Evolutionary conservation across 768 basidiomycete species (phyloP), one percentile per base, ranked within the genome.

Genomic region (Phylloporus arenicola): DNA sequence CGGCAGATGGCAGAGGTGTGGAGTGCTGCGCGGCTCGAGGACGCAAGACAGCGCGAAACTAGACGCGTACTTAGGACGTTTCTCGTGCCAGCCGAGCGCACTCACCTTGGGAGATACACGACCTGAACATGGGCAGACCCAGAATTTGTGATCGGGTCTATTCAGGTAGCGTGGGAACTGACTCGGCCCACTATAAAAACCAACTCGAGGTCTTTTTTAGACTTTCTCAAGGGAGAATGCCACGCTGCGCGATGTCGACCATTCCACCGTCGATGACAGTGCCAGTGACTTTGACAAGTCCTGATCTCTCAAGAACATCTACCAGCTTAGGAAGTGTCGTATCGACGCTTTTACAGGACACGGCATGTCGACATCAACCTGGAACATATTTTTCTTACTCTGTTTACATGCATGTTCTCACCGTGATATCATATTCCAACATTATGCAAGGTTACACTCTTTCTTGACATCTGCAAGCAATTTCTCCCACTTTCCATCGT

Each of bases 321-420:
- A 64, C 69, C 79, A 80, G 79, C 74, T 60, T 81, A 81, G 79
- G 79, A 81, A 81, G 78, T 81, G 80, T 80, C 75, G 79, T 73
- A 65, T 75, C 70, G 69, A 73, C 77, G 65, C 52, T 54, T 59
- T 61, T 64, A 59, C 57, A 80, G 78, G 75, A 73, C 70, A 69
- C 76, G 78, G 77, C 80, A 81, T 79, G 79, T 80, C 78, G 79
- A 81, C 72, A 76, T 70, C 51, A 68, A 59, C 65, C 73, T 80
- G 80, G 76, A 63, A 80, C 77, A 80, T 74, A 46, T 33, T 35
- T 43, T 25, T 33, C 24, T 51, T 47, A 27, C n/a, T n/a, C n/a
- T n/a, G n/a, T n/a, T n/a, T n/a, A n/a, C n/a, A n/a, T n/a, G n/a
- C n/a, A n/a, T n/a, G n/a, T n/a, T n/a, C n/a, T n/a, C n/a, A n/a